Conservation (phyloP, 2,329 filamentous ascomycete species). For the Laburnicola sp. region DNA sequence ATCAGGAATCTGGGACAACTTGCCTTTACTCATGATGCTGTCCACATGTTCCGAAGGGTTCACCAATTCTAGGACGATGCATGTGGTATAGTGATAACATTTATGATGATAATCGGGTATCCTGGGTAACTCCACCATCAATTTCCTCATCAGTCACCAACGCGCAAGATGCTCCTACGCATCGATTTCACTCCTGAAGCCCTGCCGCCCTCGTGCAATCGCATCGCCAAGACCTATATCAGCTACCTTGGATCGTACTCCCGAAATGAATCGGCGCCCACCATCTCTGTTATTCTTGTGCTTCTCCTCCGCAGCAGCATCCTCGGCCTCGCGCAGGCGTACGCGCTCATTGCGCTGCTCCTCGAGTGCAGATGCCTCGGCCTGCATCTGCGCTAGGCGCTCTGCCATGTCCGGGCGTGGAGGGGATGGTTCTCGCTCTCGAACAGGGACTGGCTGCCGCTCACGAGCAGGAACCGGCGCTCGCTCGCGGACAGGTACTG, state of each 20-base stretch:
- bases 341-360: conserved; percentile 40
- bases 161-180: conserved; percentile 4
- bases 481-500: background rate
- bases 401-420: conserved; percentile 20
- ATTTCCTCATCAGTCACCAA: no score
- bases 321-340: conserved; percentile 33
- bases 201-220: conserved; percentile 33
- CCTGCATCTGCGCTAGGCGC: conserved; percentile 41
- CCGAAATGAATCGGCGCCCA: conserved; percentile 28
- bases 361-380: conserved; percentile 37
- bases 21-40: no score
- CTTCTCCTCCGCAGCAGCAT: conserved; percentile 38
- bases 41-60: no score
- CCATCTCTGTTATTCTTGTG: conserved; percentile 31
- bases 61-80: no score
- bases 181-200: conserved; percentile 22
- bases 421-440: conserved; percentile 17
- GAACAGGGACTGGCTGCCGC: background rate
- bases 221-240: conserved; percentile 34
- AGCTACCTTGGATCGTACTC: conserved; percentile 26
- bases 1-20: no score
- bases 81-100: no score
- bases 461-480: conserved; percentile 12
- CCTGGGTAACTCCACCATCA: no score
- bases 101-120: no score